Conservation (phyloP, 768 basidiomycete species). For the Phylloporus sp. region DNA sequence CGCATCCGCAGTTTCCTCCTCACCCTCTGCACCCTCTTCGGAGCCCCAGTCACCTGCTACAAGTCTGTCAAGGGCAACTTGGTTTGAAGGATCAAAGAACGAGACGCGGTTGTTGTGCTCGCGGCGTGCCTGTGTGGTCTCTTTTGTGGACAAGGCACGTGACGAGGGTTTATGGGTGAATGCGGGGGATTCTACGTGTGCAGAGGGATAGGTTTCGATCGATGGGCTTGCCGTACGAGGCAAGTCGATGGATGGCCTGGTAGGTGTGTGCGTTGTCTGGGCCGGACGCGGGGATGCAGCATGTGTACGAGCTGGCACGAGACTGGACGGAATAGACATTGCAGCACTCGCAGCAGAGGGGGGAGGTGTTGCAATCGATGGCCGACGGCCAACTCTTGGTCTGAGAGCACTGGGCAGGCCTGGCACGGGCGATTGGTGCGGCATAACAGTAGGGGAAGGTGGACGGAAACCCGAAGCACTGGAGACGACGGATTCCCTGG, state of each 20-base stretch:
- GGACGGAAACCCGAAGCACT: constrained; percentile 16
- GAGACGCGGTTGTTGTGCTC: constrained; percentile 71
- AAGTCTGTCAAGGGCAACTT: constrained; percentile 67
- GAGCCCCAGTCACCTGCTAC: constrained; percentile 44
- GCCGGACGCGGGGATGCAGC: constrained; percentile 24
- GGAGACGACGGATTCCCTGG: constrained; percentile 23
- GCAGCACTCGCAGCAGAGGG: constrained; percentile 26
- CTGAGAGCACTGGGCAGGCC: constrained; percentile 31
- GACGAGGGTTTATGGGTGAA: constrained; percentile 24
- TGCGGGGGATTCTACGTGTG: constrained; percentile 18
- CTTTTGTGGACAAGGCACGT: constrained; percentile 30
- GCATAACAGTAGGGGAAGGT: constrained; percentile 19
- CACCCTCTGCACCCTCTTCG: constrained; percentile 52
- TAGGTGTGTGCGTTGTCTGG: constrained; percentile 7
- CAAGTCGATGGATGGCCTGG: constrained; percentile 19
- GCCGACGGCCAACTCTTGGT: constrained; percentile 37
- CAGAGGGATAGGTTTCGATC: constrained; percentile 10
- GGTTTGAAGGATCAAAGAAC: constrained; percentile 78
- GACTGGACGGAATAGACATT: constrained; percentile 21
- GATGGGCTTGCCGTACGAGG: constrained; percentile 16
- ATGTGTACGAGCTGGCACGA: constrained; percentile 22
- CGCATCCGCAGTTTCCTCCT: constrained; percentile 73
- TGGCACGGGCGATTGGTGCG: constrained; percentile 17
- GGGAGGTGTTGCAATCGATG: constrained; percentile 41
- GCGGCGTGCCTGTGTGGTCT: constrained; percentile 38